Conservation (phyloP, 441 rosid species). For the Gossypium schwendimanii region DNA sequence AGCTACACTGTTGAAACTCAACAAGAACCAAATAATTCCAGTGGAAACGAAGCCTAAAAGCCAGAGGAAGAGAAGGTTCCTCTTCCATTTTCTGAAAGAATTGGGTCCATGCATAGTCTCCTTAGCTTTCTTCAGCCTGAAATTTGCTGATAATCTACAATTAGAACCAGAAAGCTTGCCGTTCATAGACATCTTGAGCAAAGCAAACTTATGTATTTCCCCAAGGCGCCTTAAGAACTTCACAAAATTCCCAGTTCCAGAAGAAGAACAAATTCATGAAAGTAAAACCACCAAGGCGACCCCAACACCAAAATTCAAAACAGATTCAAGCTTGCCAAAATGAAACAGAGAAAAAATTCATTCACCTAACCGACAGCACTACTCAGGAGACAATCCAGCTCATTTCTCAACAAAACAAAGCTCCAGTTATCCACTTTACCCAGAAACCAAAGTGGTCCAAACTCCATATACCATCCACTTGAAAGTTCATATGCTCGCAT, state of each 20-base stretch:
- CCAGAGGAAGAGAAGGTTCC: slow-evolving; percentile 36
- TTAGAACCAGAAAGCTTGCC: slow-evolving; percentile 44
- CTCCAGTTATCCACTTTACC: slow-evolving; percentile 10
- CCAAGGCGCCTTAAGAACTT: slow-evolving; percentile 30
- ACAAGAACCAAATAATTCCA: slow-evolving; percentile 36
- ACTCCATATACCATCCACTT: slow-evolving; percentile 11
- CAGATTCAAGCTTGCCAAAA: slow-evolving; percentile 11
- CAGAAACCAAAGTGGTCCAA: slow-evolving; percentile 29
- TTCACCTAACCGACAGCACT: not conserved
- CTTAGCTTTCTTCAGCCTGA: slow-evolving; percentile 42
- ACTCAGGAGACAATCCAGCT: slow-evolving; percentile 17
- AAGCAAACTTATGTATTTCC: slow-evolving; percentile 31
- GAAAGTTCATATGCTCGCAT: not conserved
- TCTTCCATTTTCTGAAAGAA: slow-evolving; percentile 38
- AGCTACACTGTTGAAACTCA: slow-evolving; percentile 22
- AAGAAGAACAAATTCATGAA: slow-evolving; percentile 39
- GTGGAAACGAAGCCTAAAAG: slow-evolving; percentile 31
- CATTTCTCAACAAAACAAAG: slow-evolving; percentile 22
- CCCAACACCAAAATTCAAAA: slow-evolving; percentile 24
- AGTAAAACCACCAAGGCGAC: slow-evolving; percentile 12
- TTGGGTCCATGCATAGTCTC: slow-evolving; percentile 33
- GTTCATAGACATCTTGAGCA: slow-evolving; percentile 51
- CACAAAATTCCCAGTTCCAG: slow-evolving; percentile 35
- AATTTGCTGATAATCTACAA: slow-evolving; percentile 34
- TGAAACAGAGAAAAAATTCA: not conserved